Evolutionary conservation across 768 basidiomycete species (phyloP).

Genomic region (Botryobasidium botryosum): DNA sequence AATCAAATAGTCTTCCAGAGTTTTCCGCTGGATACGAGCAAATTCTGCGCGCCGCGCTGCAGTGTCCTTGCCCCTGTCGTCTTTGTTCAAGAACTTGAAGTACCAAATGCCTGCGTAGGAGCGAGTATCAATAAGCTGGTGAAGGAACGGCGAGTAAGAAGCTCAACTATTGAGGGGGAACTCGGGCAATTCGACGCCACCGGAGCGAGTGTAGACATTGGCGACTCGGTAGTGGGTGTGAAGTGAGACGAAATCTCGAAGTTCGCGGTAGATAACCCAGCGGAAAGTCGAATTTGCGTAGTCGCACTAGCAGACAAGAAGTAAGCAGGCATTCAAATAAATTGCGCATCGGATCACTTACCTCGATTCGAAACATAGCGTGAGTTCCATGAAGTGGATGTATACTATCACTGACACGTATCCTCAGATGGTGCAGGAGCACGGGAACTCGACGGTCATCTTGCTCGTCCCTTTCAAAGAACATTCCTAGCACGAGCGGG

Average conservation of each 20-base stretch:
- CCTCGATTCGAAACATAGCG: slow-evolving; percentile 73
- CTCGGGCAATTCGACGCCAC: slow-evolving; percentile 62
- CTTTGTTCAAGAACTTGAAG: slow-evolving; percentile 66
- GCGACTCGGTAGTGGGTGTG: slow-evolving; percentile 81
- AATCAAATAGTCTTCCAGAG: slow-evolving; percentile 76
- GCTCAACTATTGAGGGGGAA: slow-evolving; percentile 57
- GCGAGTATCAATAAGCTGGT: not conserved
- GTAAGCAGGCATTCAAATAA: slow-evolving; percentile 2
- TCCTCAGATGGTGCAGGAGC: slow-evolving; percentile 62
- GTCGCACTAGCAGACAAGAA: slow-evolving; percentile 38
- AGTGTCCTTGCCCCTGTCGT: slow-evolving; percentile 31
- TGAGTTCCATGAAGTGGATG: slow-evolving; percentile 62
- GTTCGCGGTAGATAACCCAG: slow-evolving; percentile 92
- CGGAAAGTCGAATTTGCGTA: slow-evolving; percentile 84
- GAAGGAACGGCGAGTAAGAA: not conserved
- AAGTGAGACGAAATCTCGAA: slow-evolving; percentile 79
- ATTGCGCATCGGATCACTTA: slow-evolving; percentile 1
- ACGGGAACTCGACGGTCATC: slow-evolving; percentile 64
- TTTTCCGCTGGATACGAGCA: slow-evolving; percentile 63
- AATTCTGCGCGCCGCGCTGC: slow-evolving; percentile 53
- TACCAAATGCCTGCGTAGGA: slow-evolving; percentile 60
- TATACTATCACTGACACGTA: slow-evolving; percentile 72
- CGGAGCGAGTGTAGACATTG: slow-evolving; percentile 57
- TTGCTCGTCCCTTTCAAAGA: slow-evolving; percentile 79
- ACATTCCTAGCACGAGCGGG: slow-evolving; percentile 58